These are phyloP conservation scores for Anthoceros angustus DNA, from an alignment of 225 moss, liverwort and hornwort species.

Conservation along the genomic window DNA sequence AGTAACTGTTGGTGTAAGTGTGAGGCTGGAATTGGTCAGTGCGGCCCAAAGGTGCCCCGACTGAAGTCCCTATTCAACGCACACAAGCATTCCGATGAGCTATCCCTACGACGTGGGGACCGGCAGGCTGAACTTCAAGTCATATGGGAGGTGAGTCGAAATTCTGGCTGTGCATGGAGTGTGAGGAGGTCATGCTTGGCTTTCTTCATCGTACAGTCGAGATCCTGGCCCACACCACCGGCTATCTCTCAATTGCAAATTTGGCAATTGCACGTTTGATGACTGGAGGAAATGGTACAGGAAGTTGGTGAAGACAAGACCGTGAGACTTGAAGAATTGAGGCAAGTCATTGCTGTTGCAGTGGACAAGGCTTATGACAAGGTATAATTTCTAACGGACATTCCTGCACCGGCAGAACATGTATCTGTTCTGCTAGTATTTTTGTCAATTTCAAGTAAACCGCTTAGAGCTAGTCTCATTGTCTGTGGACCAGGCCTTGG, in stretches of 20 bases:
- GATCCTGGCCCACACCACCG: too few relatives aligned
- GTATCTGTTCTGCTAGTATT: not conserved
- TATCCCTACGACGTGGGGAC: conserved; percentile 23
- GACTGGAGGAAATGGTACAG: conserved; percentile 15
- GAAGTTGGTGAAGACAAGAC: conserved; percentile 24
- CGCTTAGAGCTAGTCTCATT: not conserved
- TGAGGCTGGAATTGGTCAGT: conserved; percentile 28
- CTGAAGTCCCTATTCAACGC: conserved; percentile 25
- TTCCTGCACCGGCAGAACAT: not conserved
- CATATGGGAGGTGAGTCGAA: conserved; percentile 25
- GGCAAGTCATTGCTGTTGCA: conserved; percentile 24
- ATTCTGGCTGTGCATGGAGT: too few relatives aligned
- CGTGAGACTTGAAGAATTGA: conserved; percentile 24
- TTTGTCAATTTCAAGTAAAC: conserved; percentile 6
- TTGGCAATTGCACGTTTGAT: conserved; percentile 4
- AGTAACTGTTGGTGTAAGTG: conserved; percentile 36
- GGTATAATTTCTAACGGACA: conserved; percentile 7
- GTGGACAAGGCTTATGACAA: conserved; percentile 34
- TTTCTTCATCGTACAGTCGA: too few relatives aligned
- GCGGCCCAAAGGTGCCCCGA: conserved; percentile 32
- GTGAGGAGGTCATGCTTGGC: too few relatives aligned
- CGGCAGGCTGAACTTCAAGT: conserved; percentile 32
- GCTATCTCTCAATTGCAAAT: too few relatives aligned
- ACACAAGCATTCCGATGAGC: conserved; percentile 20
- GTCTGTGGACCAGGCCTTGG: conserved; percentile 16